These are phyloP conservation scores for Aspergillus oerlinghausenensis DNA, from an alignment of 2,329 filamentous ascomycete genomes.

Conservation along the genomic window DNA sequence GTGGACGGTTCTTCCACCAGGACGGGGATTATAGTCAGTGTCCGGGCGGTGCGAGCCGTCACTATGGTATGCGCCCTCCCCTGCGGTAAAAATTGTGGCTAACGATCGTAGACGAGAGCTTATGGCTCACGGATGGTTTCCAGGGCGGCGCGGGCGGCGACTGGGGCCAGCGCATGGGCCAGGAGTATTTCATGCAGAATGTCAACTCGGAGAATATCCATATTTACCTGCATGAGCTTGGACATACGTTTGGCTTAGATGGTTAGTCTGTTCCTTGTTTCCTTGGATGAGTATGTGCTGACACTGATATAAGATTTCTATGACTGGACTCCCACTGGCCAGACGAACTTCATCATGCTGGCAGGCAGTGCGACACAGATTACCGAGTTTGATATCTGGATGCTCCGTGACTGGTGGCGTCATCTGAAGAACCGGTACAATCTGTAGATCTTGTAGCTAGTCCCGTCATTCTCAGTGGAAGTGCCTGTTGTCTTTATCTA, in stretches of 20 bases:
- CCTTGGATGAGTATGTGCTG: background rate
- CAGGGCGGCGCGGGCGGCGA: slow-evolving; percentile 13
- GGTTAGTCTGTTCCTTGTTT: slow-evolving; percentile 1
- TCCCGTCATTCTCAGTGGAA: too few relatives aligned
- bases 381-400: slow-evolving; percentile 14
- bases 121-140: slow-evolving; percentile 16
- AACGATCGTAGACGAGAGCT: slow-evolving; percentile 7
- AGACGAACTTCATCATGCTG: slow-evolving; percentile 13
- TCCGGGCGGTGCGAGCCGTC: slow-evolving; percentile 6
- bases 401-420: slow-evolving; percentile 15
- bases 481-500: too few relatives aligned
- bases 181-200: slow-evolving; percentile 12
- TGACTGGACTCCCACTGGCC: slow-evolving; percentile 13
- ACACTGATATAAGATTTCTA: slow-evolving; percentile 8
- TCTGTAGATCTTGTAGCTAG: background rate
- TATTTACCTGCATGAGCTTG: slow-evolving; percentile 14
- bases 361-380: slow-evolving; percentile 12
- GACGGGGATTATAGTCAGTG: slow-evolving; percentile 11
- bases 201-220: slow-evolving; percentile 9
- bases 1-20: slow-evolving; percentile 14
- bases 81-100: background rate
- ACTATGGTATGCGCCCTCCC: slow-evolving; percentile 6
- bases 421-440: slow-evolving; percentile 13
- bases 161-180: slow-evolving; percentile 14
- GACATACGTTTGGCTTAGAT: slow-evolving; percentile 14